Percentiles rank a stretch among this genome's conserved stretches.
Conservation (phyloP, 2,329 filamentous ascomycete species). For the Zymoseptoria crescenta region DNA sequence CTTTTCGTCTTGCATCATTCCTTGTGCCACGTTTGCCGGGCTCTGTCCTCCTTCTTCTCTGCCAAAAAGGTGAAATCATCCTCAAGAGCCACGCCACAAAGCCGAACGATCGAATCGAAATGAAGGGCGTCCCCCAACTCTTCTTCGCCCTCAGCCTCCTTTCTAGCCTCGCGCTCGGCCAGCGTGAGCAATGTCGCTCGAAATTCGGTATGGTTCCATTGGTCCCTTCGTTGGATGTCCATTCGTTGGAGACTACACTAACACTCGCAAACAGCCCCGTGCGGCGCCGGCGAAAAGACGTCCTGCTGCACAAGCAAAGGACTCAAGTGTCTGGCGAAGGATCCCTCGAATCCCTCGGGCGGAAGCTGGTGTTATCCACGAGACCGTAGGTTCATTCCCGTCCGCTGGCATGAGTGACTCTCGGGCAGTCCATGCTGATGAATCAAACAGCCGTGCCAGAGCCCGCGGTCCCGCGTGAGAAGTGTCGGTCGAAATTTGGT, state of each 20-base stretch:
- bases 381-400: not conserved
- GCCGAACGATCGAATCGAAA: conserved; percentile 74
- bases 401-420: not conserved
- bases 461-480: not conserved
- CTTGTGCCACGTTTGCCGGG: conserved; percentile 49
- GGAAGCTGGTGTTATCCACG: not conserved
- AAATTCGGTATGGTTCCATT: not conserved
- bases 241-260: too few relatives aligned
- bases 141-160: not conserved
- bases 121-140: not conserved
- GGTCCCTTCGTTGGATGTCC: not conserved
- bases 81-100: conserved; percentile 83
- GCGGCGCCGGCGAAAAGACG: not conserved
- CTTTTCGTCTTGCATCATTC: not conserved
- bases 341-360: not conserved
- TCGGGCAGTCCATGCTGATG: too few relatives aligned
- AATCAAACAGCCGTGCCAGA: too few relatives aligned
- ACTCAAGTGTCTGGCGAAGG: not conserved
- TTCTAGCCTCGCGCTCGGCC: not conserved
- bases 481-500: not conserved
- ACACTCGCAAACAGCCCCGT: not conserved
- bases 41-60: conserved; percentile 52
- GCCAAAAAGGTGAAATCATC: too few relatives aligned
- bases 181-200: not conserved
- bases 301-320: not conserved